Base-by-base conservation (phyloP, 2,329 filamentous ascomycete genomes). In the Penicillium sp. region DNA sequence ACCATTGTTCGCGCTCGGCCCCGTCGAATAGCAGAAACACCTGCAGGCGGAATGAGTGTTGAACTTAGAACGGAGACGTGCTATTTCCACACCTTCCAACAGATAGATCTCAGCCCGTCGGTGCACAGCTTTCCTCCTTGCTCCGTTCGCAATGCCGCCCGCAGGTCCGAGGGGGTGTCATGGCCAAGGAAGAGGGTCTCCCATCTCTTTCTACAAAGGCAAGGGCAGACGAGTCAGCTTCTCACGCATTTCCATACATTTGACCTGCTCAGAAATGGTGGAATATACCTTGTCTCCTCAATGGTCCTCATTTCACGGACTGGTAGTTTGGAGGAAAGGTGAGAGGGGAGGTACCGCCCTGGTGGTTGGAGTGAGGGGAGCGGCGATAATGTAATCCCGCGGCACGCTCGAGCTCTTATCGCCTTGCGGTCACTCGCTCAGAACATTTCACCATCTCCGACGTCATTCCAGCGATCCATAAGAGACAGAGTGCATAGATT, bases 21-120 rank as follows among this genome's bases (percentile, higher is more conserved):
- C 84, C 84, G 64, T 89, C 86, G 72, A 92, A 94, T 34, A 96
- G 81, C 48, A 97, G 81, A 74, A 97, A 96, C 39, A 86, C 86
- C 91, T 94, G 67, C 56, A 53, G 25, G 15, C 20, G 38, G 38
- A 43, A 63, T 71, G 54, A 71, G 65, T 59, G 63, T 63, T 58
- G 69, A 59, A 51, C 45, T 58, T 48, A 59, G 47, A 5, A 7
- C 41, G 28, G 25, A 48, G 37, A 11, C 15, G 10, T 31, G 43
- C 8, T 25, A 48, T 48, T 53, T 43, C 54, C 62, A 68, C 72
- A 89, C 90, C 86, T 96, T 97, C 94, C 94, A 98, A 76, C 90
- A 96, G 39, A 96, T 84, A 3, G 94, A 97, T 57, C 93, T 87
- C 64, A 92, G 86, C 14, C 91, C 92, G 49, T 87, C 81, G 55